Conservation (phyloP, 176 grass and related monocot genomes). For the Calamus simplicifolius region DNA sequence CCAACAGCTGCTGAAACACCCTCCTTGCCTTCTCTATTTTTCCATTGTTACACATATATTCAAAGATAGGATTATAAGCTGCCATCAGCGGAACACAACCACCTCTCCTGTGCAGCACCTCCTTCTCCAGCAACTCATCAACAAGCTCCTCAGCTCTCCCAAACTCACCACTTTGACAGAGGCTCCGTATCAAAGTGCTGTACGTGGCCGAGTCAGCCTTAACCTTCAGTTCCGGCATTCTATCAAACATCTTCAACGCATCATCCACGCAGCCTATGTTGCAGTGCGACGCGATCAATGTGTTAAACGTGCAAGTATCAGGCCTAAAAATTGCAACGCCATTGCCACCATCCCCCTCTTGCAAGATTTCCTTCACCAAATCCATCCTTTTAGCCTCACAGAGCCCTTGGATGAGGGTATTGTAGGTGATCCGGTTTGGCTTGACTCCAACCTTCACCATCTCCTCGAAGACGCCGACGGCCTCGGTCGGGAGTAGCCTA, state of each 20-base stretch:
- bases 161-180: conserved; percentile 47
- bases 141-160: conserved; percentile 52
- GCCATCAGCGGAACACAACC: conserved; percentile 42
- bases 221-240: conserved; percentile 49
- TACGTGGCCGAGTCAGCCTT: conserved; percentile 74
- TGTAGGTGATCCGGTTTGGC: conserved; percentile 78
- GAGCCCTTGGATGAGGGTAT: conserved; percentile 81
- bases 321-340: conserved; percentile 42
- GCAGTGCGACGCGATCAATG: conserved; percentile 36
- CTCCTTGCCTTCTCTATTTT: conserved; percentile 71
- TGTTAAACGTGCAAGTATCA: conserved; percentile 89
- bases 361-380: conserved; percentile 55
- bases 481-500: conserved; percentile 33
- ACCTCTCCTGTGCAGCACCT: conserved; percentile 49
- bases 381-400: conserved; percentile 76
- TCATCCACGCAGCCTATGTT: conserved; percentile 30
- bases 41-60: conserved; percentile 50
- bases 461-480: conserved; percentile 35
- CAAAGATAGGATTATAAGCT: conserved; percentile 65
- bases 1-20: conserved; percentile 49
- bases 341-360: background rate
- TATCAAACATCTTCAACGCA: conserved; percentile 56
- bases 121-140: conserved; percentile 66
- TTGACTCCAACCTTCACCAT: conserved; percentile 36
- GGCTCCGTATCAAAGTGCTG: conserved; percentile 44